These are phyloP conservation scores for Coemansia sp. DNA, from an alignment of 192 early-diverging fungal species.

Conservation along the genomic window DNA sequence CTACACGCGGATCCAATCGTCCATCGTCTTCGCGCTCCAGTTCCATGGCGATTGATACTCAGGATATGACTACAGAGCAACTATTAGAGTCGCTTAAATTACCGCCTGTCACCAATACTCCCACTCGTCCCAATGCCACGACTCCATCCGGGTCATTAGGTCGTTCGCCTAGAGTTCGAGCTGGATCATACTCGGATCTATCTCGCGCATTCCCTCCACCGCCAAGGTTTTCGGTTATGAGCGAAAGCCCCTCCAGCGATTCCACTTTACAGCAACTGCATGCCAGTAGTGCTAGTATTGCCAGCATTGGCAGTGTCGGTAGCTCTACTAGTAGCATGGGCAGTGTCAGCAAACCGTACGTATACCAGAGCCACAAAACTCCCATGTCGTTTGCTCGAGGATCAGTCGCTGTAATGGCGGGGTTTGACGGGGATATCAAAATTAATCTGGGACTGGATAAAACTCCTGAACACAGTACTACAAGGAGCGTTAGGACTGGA, in stretches of 20 bases:
- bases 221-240: conserved; percentile 7
- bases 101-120: conserved; percentile 16
- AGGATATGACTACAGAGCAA: conserved; percentile 46
- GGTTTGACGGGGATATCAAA: conserved; percentile 30
- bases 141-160: conserved; percentile 24
- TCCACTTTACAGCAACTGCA: conserved; percentile 16
- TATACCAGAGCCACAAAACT: background rate
- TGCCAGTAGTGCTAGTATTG: background rate
- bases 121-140: conserved; percentile 3
- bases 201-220: conserved; percentile 16
- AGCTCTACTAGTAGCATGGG: background rate
- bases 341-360: background rate
- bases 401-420: background rate
- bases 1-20: conserved; percentile 11
- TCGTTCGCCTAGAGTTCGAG: conserved; percentile 33
- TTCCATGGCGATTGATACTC: conserved; percentile 13
- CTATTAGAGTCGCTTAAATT: conserved; percentile 49
- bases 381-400: background rate
- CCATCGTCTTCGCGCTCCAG: conserved; percentile 15
- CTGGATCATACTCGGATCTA: conserved; percentile 34
- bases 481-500: background rate
- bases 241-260: conserved; percentile 24
- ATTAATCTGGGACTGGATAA: conserved; percentile 37
- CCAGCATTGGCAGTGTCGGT: background rate
- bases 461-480: background rate